Base-by-base conservation (phyloP, 2,329 filamentous ascomycete genomes). In the Penicillium sp. region DNA sequence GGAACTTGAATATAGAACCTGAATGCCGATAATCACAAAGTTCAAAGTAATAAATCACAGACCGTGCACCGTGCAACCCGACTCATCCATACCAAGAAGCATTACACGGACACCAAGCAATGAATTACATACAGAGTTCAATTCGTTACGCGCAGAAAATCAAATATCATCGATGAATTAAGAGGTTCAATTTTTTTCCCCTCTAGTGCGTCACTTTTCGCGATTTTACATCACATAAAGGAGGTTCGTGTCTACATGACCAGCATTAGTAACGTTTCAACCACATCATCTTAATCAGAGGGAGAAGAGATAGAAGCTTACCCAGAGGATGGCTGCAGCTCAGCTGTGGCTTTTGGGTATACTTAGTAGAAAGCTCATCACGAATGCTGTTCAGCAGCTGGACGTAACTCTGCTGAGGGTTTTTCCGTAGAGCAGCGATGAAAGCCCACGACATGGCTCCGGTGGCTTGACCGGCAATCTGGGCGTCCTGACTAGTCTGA, bases 391-490 rank as follows among this genome's bases (percentile, higher is more conserved):
- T 97, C 63, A 99, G 83, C 54, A 99, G 80, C 79, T 97, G 88
- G 47, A 97, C 90, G 70, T 99, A 99, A 77, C 89, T 96, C 79
- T 97, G 94, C 71, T 96, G 88, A 1, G 91, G 91, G 70, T 96
- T 96, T 79, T 92, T 91, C 81, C 90, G 92, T 68, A 97, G 83
- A 18, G 92, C 88, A 1, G 83, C 87, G 73, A 99, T 94, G 74
- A 99, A 99, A 2, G 94, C 94, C 86, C 90, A 97, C 3, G 92
- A 96, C 94, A 99, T 97, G 74, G 94, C 94, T 51, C 94, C 94
- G 0, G 94, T 99, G 29, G 94, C 93, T 77, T 97, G 84, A 52
- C 91, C 87, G 39, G 83, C 85, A 63, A 97, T 97, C 24, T 87
- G 90, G 11, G 94, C 92, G 73, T 99, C 94, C 76, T 91, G 90